Percentiles rank a stretch among this genome's conserved stretches.
phyloP scores from a whole-genome alignment of 2,329 filamentous ascomycete species.

The Tolypocladium amazonense region DNA sequence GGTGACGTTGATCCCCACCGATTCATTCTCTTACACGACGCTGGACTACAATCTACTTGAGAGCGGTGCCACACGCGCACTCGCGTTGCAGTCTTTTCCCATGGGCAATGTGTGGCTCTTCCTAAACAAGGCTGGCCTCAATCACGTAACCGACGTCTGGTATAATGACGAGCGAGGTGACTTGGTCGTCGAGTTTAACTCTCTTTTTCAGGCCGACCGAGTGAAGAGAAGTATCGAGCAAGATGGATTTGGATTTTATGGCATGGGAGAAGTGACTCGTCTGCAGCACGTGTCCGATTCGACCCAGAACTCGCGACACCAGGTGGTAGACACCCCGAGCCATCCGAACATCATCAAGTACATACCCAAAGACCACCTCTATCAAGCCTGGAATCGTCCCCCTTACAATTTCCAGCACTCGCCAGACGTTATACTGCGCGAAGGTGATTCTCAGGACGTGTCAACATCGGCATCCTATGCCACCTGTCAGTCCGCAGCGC shows the following conservation, averaged over 20 bases:
- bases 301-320: not conserved
- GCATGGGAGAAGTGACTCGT: not conserved
- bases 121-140: constrained; percentile 4
- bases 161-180: not conserved
- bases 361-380: not conserved
- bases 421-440: not conserved
- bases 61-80: constrained; percentile 1
- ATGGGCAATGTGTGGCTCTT: constrained; percentile 10
- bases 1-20: constrained; percentile 5
- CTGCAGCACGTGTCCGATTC: not conserved
- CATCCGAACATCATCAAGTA: not conserved
- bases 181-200: constrained; percentile 11
- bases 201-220: constrained; percentile 5
- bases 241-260: not conserved
- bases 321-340: not conserved
- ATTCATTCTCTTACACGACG: not conserved
- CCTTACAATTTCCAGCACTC: not conserved
- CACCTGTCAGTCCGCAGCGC: not conserved
- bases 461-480: not conserved
- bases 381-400: not conserved
- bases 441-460: not conserved
- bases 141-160: constrained; percentile 3
- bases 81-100: constrained; percentile 11
- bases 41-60: not conserved
- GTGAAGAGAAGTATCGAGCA: not conserved